phyloP scores from a whole-genome alignment of 352 stramenopile genomes.

The Globisporangium irregulare region DNA sequence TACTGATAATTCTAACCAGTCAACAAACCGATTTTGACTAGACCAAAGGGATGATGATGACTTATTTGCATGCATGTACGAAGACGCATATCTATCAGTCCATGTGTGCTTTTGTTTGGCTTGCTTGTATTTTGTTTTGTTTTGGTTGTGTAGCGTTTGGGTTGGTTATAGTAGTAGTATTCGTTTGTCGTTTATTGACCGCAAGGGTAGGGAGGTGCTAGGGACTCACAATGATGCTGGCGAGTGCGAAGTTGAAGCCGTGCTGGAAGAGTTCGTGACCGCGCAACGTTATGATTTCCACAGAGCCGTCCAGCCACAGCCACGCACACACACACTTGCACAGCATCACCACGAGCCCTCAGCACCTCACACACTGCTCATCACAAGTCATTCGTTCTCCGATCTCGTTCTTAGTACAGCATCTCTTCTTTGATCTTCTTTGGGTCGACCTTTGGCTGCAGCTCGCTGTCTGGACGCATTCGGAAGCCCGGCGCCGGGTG shows the following conservation, averaged over 20 bases:
- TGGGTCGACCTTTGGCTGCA: conserved; percentile 94
- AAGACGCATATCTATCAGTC: conserved; percentile 4
- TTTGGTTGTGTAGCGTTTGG: background rate
- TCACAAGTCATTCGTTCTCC: background rate
- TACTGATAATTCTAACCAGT: background rate
- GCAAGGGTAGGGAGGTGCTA: background rate
- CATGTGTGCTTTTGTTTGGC: background rate
- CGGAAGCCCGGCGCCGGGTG: conserved; percentile 81
- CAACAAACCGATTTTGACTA: background rate
- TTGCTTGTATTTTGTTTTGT: background rate
- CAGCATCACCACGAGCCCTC: background rate
- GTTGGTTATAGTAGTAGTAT: conserved; percentile 13
- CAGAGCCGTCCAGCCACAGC: background rate
- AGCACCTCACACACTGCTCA: background rate
- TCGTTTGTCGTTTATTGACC: conserved; percentile 12
- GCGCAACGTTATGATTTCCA: conserved; percentile 4
- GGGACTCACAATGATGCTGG: background rate
- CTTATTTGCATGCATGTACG: background rate
- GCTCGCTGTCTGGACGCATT: conserved; percentile 88
- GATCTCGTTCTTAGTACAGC: conserved; percentile 62
- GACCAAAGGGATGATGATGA: background rate
- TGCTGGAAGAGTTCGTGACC: background rate
- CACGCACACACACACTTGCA: background rate
- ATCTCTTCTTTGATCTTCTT: conserved; percentile 90
- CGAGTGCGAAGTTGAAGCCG: background rate